Percentiles rank a stretch among this genome's conserved stretches.
Evolutionary conservation across 441 rosid genomes (phyloP).

Genomic region (Biscutella auriculata): DNA sequence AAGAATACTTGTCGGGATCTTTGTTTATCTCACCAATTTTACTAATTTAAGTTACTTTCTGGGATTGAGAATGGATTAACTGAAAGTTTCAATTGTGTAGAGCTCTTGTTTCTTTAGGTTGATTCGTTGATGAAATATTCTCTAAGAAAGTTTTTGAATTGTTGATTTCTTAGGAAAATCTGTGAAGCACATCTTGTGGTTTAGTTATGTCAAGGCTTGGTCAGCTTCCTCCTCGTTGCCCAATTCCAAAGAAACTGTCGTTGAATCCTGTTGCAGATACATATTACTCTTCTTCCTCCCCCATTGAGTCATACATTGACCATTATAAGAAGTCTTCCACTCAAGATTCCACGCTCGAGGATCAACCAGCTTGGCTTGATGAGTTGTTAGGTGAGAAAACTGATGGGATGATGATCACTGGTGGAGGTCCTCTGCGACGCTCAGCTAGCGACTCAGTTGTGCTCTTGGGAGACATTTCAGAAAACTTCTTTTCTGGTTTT

Average conservation of each 20-base stretch:
- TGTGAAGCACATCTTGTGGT: slow-evolving; percentile 14
- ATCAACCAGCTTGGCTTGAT: slow-evolving; percentile 59
- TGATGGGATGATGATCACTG: slow-evolving; percentile 28
- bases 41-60: background rate
- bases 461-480: slow-evolving; percentile 37
- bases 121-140: background rate
- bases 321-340: slow-evolving; percentile 39
- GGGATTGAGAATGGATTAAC: background rate
- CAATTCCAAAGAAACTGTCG: slow-evolving; percentile 38
- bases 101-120: background rate
- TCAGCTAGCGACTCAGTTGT: slow-evolving; percentile 58
- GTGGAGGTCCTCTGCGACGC: slow-evolving; percentile 39
- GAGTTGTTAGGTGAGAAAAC: slow-evolving; percentile 34
- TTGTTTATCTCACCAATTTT: background rate
- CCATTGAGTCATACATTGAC: slow-evolving; percentile 17
- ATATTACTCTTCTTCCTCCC: slow-evolving; percentile 27
- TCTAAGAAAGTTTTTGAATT: slow-evolving; percentile 7
- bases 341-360: slow-evolving; percentile 37
- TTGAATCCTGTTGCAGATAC: slow-evolving; percentile 24
- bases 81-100: background rate
- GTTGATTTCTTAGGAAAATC: slow-evolving; percentile 2
- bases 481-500: slow-evolving; percentile 25
- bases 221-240: slow-evolving; percentile 65
- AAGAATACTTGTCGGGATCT: slow-evolving; percentile 19
- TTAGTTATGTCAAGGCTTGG: slow-evolving; percentile 53